Evolutionary conservation across 306 rosid species (phyloP).

Genomic region (Vachellia collinsii): DNA sequence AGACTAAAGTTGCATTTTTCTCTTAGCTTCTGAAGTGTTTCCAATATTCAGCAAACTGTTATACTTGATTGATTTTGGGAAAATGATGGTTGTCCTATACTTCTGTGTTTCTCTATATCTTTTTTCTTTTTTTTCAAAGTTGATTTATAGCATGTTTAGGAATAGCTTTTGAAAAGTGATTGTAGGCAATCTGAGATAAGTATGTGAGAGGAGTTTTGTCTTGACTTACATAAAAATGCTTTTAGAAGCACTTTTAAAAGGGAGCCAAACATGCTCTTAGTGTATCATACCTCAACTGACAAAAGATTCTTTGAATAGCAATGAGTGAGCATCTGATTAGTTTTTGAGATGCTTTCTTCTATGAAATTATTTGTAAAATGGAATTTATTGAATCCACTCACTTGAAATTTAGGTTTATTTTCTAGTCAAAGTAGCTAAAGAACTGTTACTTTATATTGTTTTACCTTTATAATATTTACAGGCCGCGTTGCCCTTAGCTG

Average conservation of each 20-base stretch:
- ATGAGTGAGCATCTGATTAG: not conserved
- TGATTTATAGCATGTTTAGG: too few species aligned
- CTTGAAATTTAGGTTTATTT: not conserved
- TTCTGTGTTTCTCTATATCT: not conserved
- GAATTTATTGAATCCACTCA: not conserved
- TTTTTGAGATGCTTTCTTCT: not conserved
- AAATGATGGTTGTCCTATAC: not conserved
- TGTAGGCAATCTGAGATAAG: too few species aligned
- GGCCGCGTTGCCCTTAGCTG: not conserved
- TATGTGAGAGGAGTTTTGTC: too few species aligned
- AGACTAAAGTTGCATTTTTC: slow-evolving; percentile 17
- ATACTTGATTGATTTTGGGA: slow-evolving; percentile 4
- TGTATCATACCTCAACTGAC: slow-evolving; percentile 8
- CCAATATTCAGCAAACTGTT: not conserved
- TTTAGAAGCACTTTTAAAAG: too few species aligned
- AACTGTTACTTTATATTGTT: not conserved
- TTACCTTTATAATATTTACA: not conserved
- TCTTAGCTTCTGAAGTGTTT: not conserved
- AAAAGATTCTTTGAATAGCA: not conserved
- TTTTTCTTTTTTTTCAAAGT: not conserved
- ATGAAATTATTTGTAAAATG: not conserved
- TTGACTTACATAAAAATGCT: too few species aligned
- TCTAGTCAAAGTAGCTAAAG: not conserved
- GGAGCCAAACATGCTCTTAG: too few species aligned
- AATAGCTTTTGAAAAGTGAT: too few species aligned